Evolutionary conservation across 306 rosid genomes (phyloP), one percentile per base, ranked within the genome.

Genomic region (Carpinus fangiana): DNA sequence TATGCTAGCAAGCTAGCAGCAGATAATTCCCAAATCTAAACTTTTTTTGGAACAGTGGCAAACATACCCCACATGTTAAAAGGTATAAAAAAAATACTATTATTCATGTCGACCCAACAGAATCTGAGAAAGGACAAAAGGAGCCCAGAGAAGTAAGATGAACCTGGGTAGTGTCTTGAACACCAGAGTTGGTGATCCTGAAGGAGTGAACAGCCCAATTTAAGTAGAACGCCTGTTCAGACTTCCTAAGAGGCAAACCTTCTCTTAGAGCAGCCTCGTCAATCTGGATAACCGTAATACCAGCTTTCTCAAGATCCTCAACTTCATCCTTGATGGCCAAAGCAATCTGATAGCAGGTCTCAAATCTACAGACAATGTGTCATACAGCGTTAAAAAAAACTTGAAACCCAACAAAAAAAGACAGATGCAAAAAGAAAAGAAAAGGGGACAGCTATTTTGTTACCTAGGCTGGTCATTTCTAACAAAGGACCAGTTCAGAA

Each of bases 201-300:
- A 93, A 93, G 81, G 98, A 88, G 89, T 89, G 96, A 76, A 93
- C 96, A 1, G 96, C 93, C 96, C 98, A 90, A 57, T 89, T 82
- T 43, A 93, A 86, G 77, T 90, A 93, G 91, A 85, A 89, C 66
- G 86, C 87, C 81, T 85, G 85, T 84, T 93, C 96, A 14, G 92
- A 88, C 72, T 87, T 93, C 90, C 96, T 88, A 4, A 90, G 84
- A 36, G 96, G 94, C 65, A 93, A 80, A 73, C 96, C 98, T 84
- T 93, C 98, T 85, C 98, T 87, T 16, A 90, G 74, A 81, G 98
- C 98, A 85, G 98, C 94, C 85, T 93, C 98, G 2, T 93, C 98
- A 47, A 93, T 90, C 79, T 93, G 98, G 85, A 93, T 93, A 62
- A 90, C 90, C 10, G 89, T 78, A 53, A 93, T 84, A 52, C 94